Conservation (phyloP, 176 grass and related monocot species). For the Bolboschoenus planiculmis region DNA sequence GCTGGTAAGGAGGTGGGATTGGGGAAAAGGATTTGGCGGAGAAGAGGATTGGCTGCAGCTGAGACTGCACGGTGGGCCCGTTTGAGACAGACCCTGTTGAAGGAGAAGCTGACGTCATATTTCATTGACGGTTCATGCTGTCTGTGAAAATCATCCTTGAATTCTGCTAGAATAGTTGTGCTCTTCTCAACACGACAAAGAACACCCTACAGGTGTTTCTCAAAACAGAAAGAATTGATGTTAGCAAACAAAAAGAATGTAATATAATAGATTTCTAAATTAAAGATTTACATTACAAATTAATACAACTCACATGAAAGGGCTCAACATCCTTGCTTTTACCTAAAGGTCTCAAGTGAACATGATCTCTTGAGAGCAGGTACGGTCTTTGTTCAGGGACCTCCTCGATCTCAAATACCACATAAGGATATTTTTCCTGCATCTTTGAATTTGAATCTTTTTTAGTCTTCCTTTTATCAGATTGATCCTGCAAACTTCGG, state of each 20-base stretch:
- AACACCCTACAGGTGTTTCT: slow-evolving; percentile 19
- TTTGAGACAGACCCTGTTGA: slow-evolving; percentile 36
- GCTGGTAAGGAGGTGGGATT: background rate
- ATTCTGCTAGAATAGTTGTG: slow-evolving; percentile 18
- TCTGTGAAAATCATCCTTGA: slow-evolving; percentile 20
- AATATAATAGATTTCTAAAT: background rate
- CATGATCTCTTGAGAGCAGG: slow-evolving; percentile 38
- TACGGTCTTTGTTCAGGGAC: slow-evolving; percentile 23
- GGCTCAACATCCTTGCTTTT: background rate
- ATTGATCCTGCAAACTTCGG: background rate
- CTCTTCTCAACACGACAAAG: slow-evolving; percentile 1
- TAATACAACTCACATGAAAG: slow-evolving; percentile 14
- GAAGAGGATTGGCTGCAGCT: slow-evolving; percentile 14
- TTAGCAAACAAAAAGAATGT: background rate
- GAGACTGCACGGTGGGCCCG: slow-evolving; percentile 24
- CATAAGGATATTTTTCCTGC: background rate
- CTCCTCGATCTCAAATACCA: slow-evolving; percentile 24
- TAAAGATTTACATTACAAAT: background rate
- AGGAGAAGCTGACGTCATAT: slow-evolving; percentile 34
- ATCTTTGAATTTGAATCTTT: background rate
- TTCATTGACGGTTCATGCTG: slow-evolving; percentile 24
- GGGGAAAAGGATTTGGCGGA: slow-evolving; percentile 28
- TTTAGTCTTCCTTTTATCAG: background rate
- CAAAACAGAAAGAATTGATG: background rate
- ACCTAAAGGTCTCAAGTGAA: background rate